Evolutionary conservation across 2,329 filamentous ascomycete genomes (phyloP), one percentile per base, ranked within the genome.

Genomic region (Fusarium pilosicola): DNA sequence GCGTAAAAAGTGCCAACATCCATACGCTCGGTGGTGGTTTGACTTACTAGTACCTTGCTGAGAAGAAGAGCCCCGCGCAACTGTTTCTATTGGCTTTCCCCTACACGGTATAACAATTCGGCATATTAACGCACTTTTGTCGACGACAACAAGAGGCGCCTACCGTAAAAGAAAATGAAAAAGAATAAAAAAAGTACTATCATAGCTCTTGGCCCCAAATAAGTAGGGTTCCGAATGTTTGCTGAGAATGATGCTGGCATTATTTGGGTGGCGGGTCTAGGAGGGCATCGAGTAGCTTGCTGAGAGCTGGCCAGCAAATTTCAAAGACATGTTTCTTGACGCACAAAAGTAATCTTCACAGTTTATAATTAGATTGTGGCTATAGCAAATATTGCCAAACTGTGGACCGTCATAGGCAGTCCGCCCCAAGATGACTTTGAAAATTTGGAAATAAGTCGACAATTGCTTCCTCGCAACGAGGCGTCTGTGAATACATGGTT

Each of bases 301-400:
- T n/a, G 4, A 57, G 17, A n/a, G 20, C 24, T 42, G 17, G 32
- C 42, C 18, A 45, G 34, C 42, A 34, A 38, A 41, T 28, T 26
- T 34, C 26, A n/a, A 34, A 49, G 26, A 48, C 32, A 30, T 8
- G 28, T 41, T 71, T 34, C 17, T 26, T 66, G 15, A 28, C 6
- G 7, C 34, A 54, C 20, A 17, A 41, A 17, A 2, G 44, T 61
- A 6, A 45, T 59, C 39, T 61, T 58, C 67, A 60, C 42, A 58
- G 34, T 57, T 74, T 57, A 44, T 36, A 42, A 62, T 65, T 58
- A 74, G 52, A 68, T 72, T 71, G 68, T 52, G 51, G 24, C 42
- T 58, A 41, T 18, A 28, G 34, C 41, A 46, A 44, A 48, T 32
- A 42, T 56, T 62, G 46, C 45, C 63, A 51, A 48, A 45, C 39